Base-by-base conservation (phyloP, 2,329 filamentous ascomycete species). In the Thielaviopsis musarum region DNA sequence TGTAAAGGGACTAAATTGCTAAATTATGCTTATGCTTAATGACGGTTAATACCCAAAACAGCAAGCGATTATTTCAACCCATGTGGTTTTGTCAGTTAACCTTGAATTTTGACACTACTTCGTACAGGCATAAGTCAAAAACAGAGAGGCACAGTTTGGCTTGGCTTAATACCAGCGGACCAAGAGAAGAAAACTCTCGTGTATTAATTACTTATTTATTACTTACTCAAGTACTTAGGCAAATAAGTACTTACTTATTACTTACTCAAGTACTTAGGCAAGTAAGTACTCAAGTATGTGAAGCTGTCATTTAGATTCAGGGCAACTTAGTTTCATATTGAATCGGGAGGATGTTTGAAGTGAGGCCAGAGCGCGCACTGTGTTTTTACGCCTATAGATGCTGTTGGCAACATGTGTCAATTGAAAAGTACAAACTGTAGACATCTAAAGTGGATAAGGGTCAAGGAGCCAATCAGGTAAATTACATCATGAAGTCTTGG, bases 341-440 rank as follows among this genome's bases (percentile, higher is more conserved):
- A 24, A 21, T 54, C 5, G 21, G 21, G 45, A 49, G 45, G n/a
- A 7, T 13, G 45, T 34, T 28, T 54, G 57, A 59, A 59, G 48
- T 52, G 26, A 38, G 19, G 38, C 56, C 59, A 52, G 45, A 58
- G 53, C 41, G 53, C 59, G n/a, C 56, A 58, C 59, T 61, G 59
- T 61, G 1, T 17, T n/a, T 12, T 45, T 13, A 22, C 9, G 5
- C 5, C 0, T 21, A 19, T 17, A 15, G 7, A 45, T 7, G 17
- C 22, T 17, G 3, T 1, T 2, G 2, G 13, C 3, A 10, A 0
- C 24, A 58, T 30, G 56, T 61, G 56, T 24, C 12, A 52, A 58
- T 22, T 21, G 17, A 3, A 30, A 19, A 12, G 9, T 4, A n/a
- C 1, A 22, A 9, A 61, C 56, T 58, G 59, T 61, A 38, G 10